phyloP scores from a whole-genome alignment of 2,329 filamentous ascomycete species.

The Emmonsia crescens region DNA sequence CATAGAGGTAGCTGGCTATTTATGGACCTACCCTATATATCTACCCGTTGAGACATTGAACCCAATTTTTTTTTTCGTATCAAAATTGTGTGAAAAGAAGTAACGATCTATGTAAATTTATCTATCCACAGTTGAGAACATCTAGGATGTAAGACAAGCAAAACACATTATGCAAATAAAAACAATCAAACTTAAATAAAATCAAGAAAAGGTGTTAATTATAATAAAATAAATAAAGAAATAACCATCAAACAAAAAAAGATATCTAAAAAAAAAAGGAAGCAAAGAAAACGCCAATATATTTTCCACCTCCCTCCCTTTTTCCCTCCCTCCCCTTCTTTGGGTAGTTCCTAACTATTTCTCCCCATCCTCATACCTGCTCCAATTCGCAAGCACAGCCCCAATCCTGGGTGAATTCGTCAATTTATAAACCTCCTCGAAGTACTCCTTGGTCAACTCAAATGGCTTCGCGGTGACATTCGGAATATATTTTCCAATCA shows the following conservation, averaged over 20 bases:
- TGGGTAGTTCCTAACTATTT: background rate
- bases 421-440: conserved; percentile 93
- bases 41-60: background rate
- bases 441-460: conserved; percentile 94
- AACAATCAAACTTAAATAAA: background rate
- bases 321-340: background rate
- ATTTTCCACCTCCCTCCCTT: background rate
- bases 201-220: background rate
- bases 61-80: background rate
- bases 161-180: background rate
- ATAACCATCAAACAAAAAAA: conserved; percentile 3
- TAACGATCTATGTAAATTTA: background rate
- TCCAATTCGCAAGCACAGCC: conserved; percentile 67
- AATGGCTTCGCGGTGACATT: conserved; percentile 97
- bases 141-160: background rate
- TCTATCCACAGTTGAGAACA: background rate
- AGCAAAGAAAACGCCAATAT: conserved; percentile 4
- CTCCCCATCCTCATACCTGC: conserved; percentile 48
- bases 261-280: background rate
- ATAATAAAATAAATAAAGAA: background rate
- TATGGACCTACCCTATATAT: background rate
- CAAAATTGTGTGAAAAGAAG: too few relatives aligned
- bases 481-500: conserved; percentile 97
- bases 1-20: too few relatives aligned
- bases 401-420: conserved; percentile 61